A percentile compares a stretch with the other conserved stretches of the same genome.
Evolutionary conservation across 179 eudicot genomes (phyloP).

Genomic region (Silene coronaria): DNA sequence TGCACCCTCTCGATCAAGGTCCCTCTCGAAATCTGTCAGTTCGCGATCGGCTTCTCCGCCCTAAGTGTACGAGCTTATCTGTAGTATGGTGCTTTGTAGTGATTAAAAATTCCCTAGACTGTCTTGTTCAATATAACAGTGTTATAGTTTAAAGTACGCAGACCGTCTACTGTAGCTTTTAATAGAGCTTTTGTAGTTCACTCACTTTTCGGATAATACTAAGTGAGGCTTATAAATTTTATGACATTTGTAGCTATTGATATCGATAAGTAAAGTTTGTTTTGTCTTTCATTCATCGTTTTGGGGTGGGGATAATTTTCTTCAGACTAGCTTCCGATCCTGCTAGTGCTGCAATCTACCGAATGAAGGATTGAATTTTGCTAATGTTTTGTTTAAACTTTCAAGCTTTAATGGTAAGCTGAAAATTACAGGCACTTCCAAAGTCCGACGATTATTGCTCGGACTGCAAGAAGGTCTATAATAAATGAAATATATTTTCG

Average conservation of each 20-base stretch:
- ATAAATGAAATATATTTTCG: too few relatives aligned
- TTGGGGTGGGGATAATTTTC: too few relatives aligned
- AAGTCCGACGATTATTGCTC: too few relatives aligned
- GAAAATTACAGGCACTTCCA: not conserved
- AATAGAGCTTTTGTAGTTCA: not conserved
- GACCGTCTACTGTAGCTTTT: not conserved
- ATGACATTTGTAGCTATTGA: not conserved
- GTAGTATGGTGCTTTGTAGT: not conserved
- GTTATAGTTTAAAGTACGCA: not conserved
- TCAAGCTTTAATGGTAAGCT: not conserved
- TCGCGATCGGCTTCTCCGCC: conserved; percentile 44
- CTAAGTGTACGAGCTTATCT: conserved; percentile 19
- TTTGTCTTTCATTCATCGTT: not conserved
- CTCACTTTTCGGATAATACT: not conserved
- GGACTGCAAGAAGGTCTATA: too few relatives aligned
- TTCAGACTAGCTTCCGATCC: not conserved
- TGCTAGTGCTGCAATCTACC: not conserved
- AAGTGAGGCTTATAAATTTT: not conserved
- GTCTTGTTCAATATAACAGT: not conserved
- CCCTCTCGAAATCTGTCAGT: conserved; percentile 39
- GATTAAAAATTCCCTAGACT: not conserved
- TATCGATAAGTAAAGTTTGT: not conserved
- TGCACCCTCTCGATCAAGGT: conserved; percentile 37
- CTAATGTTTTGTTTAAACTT: not conserved
- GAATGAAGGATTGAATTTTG: not conserved